These are phyloP conservation scores for Massarina eburnea DNA, from an alignment of 2,329 filamentous ascomycete genomes.

Conservation along the genomic window DNA sequence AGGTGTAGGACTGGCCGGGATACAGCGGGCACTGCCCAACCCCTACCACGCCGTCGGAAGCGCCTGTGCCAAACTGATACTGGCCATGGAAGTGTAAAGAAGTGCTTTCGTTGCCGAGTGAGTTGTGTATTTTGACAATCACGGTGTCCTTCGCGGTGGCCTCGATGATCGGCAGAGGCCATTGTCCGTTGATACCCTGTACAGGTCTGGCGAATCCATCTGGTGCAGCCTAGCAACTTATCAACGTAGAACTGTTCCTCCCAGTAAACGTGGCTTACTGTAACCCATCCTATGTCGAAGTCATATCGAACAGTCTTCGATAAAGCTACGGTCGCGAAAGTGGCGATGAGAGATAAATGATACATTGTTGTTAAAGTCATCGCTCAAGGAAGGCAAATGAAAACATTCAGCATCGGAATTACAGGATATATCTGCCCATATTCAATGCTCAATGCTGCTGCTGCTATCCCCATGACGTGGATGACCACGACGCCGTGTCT, in stretches of 20 bases:
- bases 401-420: background rate
- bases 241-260: background rate
- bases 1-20: conserved; percentile 64
- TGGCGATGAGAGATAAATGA: conserved; percentile 4
- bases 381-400: background rate
- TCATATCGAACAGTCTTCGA: conserved; percentile 49
- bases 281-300: conserved; percentile 57
- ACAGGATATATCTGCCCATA: background rate
- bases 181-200: conserved; percentile 72
- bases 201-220: conserved; percentile 39
- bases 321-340: conserved; percentile 14
- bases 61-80: conserved; percentile 71
- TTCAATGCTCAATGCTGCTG: background rate
- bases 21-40: conserved; percentile 59
- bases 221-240: conserved; percentile 6
- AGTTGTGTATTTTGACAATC: conserved; percentile 67
- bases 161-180: conserved; percentile 71
- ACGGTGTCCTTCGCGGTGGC: conserved; percentile 72
- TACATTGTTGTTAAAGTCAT: conserved; percentile 2
- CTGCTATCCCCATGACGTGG: background rate
- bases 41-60: conserved; percentile 70
- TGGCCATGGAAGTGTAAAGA: conserved; percentile 76
- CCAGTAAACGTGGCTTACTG: conserved; percentile 41
- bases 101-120: conserved; percentile 62
- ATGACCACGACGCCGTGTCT: background rate